Evolutionary conservation across 768 basidiomycete genomes (phyloP).

Genomic region (Mycena galopus): DNA sequence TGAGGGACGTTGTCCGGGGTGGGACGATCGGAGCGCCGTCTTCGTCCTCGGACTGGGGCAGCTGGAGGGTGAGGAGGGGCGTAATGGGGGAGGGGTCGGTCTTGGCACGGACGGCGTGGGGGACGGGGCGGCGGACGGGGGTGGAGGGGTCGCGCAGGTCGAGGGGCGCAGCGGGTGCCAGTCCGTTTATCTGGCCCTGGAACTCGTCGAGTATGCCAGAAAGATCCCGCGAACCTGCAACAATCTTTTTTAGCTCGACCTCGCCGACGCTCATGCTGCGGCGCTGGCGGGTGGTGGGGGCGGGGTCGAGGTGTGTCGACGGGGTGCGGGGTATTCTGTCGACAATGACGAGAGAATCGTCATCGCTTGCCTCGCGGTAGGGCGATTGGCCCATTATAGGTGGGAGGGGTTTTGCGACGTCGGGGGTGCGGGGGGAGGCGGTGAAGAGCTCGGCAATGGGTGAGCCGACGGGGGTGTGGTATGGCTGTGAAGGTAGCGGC

Average conservation of each 20-base stretch:
- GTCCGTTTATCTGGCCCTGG: conserved; percentile 75
- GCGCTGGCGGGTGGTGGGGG: conserved; percentile 57
- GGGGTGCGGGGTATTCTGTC: conserved; percentile 60
- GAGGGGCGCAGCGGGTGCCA: conserved; percentile 71
- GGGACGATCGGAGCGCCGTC: conserved; percentile 55
- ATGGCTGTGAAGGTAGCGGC: conserved; percentile 60
- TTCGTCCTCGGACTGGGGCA: conserved; percentile 43
- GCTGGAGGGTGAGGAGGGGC: conserved; percentile 49
- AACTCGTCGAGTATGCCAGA: conserved; percentile 80
- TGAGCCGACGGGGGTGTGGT: conserved; percentile 53
- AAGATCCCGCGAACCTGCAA: conserved; percentile 55
- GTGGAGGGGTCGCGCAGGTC: conserved; percentile 78
- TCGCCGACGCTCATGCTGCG: conserved; percentile 83
- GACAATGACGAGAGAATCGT: conserved; percentile 72
- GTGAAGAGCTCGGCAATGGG: conserved; percentile 67
- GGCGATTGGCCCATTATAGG: conserved; percentile 59
- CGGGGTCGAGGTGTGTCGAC: conserved; percentile 42
- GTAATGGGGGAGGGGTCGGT: conserved; percentile 44
- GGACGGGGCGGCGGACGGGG: conserved; percentile 59
- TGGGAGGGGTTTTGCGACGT: conserved; percentile 74
- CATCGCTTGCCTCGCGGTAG: conserved; percentile 50
- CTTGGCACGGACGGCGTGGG: conserved; percentile 49
- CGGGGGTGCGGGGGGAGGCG: conserved; percentile 49
- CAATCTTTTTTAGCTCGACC: conserved; percentile 65
- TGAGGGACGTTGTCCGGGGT: conserved; percentile 64